phyloP scores from a whole-genome alignment of 805 yeast species.

The Ogataea thermomethanolica region DNA sequence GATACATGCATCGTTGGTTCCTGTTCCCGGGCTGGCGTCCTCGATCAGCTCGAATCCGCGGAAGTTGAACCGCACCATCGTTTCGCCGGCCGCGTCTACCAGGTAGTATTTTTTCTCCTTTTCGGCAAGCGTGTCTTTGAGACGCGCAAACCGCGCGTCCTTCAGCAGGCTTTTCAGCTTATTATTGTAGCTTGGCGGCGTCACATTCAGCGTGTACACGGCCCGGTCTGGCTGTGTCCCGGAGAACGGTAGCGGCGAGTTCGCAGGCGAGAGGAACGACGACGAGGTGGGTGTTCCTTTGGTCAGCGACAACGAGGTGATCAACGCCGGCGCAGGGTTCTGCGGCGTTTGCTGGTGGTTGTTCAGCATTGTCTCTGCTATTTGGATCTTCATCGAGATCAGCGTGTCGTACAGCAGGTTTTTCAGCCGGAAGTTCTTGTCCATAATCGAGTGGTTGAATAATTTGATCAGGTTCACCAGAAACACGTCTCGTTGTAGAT shows the following conservation, averaged over 20 bases:
- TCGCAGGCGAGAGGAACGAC: conserved; percentile 25
- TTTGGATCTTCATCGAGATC: conserved; percentile 44
- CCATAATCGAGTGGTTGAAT: conserved; percentile 42
- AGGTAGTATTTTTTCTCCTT: conserved; percentile 18
- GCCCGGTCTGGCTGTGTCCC: conserved; percentile 16
- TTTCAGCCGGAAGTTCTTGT: conserved; percentile 45
- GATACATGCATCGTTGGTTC: conserved; percentile 51
- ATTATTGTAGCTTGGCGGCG: conserved; percentile 33
- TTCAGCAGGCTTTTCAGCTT: conserved; percentile 27
- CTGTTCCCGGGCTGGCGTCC: conserved; percentile 47
- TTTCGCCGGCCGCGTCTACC: conserved; percentile 17
- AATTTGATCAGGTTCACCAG: conserved; percentile 45
- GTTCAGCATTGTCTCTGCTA: conserved; percentile 29
- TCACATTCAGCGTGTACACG: conserved; percentile 26
- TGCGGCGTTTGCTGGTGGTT: conserved; percentile 9
- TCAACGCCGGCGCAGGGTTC: conserved; percentile 18
- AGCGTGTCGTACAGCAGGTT: conserved; percentile 59
- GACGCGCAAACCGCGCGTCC: conserved; percentile 20
- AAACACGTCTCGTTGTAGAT: conserved; percentile 42
- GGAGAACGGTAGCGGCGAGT: conserved; percentile 27
- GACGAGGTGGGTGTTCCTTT: conserved; percentile 24
- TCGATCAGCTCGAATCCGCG: conserved; percentile 58
- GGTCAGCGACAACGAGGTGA: conserved; percentile 18
- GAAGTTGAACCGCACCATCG: conserved; percentile 36
- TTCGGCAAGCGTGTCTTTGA: conserved; percentile 26